Percentiles rank a stretch among this genome's conserved stretches.
Evolutionary conservation across 441 rosid species (phyloP).

Genomic region (Omphalea diandra): DNA sequence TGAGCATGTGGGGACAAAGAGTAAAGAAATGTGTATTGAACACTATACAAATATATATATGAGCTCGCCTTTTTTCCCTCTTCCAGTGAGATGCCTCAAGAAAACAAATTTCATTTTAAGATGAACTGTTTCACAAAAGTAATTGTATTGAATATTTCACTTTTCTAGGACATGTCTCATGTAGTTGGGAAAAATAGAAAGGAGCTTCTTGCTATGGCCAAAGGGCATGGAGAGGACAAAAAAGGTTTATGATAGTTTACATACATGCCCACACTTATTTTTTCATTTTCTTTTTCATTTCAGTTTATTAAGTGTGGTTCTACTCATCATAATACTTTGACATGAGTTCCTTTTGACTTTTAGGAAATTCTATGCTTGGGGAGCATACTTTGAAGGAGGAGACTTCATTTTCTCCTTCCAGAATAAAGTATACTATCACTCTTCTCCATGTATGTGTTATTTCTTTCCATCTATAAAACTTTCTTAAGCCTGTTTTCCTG

Average conservation of each 20-base stretch:
- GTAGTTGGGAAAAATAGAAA: conserved; percentile 89
- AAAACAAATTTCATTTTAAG: conserved; percentile 14
- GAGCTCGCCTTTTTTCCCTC: conserved; percentile 86
- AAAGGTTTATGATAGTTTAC: conserved; percentile 49
- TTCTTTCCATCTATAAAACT: not conserved
- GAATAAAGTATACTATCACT: conserved; percentile 63
- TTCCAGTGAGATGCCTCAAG: conserved; percentile 57
- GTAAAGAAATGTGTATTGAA: conserved; percentile 81
- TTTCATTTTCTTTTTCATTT: not conserved
- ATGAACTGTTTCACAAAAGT: conserved; percentile 9
- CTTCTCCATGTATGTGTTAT: conserved; percentile 23
- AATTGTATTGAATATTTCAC: conserved; percentile 11
- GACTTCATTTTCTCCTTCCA: conserved; percentile 74
- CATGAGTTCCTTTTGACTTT: conserved; percentile 11
- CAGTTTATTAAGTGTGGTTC: not conserved
- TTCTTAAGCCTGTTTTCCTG: conserved; percentile 28
- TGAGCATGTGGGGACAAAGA: conserved; percentile 97
- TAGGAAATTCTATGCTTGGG: conserved; percentile 50
- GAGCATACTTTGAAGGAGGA: conserved; percentile 77
- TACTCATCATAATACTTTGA: conserved; percentile 8
- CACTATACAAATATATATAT: conserved; percentile 73
- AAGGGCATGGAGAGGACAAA: conserved; percentile 79
- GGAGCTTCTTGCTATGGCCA: conserved; percentile 98
- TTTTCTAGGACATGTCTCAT: conserved; percentile 76
- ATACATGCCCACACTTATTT: not conserved